Conservation (phyloP, 2,329 filamentous ascomycete genomes). For the Penicillium sp. region DNA sequence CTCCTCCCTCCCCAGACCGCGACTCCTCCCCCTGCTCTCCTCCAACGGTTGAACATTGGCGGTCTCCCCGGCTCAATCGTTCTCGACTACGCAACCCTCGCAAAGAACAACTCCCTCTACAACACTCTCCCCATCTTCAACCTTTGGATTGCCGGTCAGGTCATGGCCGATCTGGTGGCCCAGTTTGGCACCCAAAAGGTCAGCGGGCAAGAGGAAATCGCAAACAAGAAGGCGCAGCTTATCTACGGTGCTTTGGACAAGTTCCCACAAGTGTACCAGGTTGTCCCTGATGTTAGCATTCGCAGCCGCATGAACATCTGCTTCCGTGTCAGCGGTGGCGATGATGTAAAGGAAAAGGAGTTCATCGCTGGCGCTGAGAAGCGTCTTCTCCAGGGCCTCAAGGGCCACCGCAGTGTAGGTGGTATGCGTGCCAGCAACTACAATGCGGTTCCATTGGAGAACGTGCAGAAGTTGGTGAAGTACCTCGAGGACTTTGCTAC, state of each 20-base stretch:
- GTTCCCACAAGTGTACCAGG: slow-evolving; percentile 68
- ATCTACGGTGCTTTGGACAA: slow-evolving; percentile 78
- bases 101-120: slow-evolving; percentile 93
- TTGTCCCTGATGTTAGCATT: slow-evolving; percentile 72
- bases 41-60: slow-evolving; percentile 74
- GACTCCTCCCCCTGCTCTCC: slow-evolving; percentile 66
- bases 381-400: slow-evolving; percentile 72
- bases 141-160: slow-evolving; percentile 85
- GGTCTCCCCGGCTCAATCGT: slow-evolving; percentile 65
- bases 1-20: slow-evolving; percentile 67
- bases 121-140: slow-evolving; percentile 96
- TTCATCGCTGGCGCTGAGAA: slow-evolving; percentile 74
- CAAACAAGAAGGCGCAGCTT: slow-evolving; percentile 70
- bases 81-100: slow-evolving; percentile 77
- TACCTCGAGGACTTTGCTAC: slow-evolving; percentile 57
- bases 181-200: slow-evolving; percentile 67
- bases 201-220: slow-evolving; percentile 70
- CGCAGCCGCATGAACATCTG: slow-evolving; percentile 95
- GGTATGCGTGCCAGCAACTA: slow-evolving; percentile 88
- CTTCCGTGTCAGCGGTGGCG: slow-evolving; percentile 70
- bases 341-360: slow-evolving; percentile 70
- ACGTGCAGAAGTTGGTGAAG: slow-evolving; percentile 43
- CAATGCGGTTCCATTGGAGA: slow-evolving; percentile 68
- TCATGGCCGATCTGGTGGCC: slow-evolving; percentile 72
- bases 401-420: slow-evolving; percentile 83